Percentiles rank a stretch among this genome's conserved stretches.
Conservation (phyloP, 192 early-diverging fungal genomes). For the Mortierella alpina region DNA sequence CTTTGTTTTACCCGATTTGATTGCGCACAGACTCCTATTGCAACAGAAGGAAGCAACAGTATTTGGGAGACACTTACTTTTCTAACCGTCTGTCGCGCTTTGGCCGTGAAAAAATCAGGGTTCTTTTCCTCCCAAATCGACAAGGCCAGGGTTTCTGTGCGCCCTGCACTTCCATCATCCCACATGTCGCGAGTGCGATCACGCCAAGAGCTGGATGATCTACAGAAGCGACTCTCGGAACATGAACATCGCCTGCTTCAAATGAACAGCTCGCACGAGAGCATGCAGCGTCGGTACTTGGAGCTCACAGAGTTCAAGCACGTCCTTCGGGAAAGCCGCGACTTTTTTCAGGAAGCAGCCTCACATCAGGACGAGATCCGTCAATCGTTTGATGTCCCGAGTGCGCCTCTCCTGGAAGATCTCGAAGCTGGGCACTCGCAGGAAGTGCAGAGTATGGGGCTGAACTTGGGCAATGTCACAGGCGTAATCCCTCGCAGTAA, state of each 20-base stretch:
- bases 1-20: not conserved
- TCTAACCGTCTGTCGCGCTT: no score
- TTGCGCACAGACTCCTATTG: not conserved
- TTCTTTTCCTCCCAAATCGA: constrained; percentile 86
- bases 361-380: constrained; percentile 59
- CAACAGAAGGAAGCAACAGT: no score
- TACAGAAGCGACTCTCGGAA: constrained; percentile 82
- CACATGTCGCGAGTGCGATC: constrained; percentile 73
- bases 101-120: constrained; percentile 55
- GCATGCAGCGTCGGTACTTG: constrained; percentile 86
- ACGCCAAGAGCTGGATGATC: constrained; percentile 93
- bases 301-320: constrained; percentile 92
- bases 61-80: no score
- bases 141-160: constrained; percentile 76
- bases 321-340: constrained; percentile 87
- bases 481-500: constrained; percentile 91
- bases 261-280: constrained; percentile 90
- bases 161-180: constrained; percentile 57
- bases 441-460: constrained; percentile 46
- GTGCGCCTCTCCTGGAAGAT: constrained; percentile 73
- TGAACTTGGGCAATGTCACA: constrained; percentile 87
- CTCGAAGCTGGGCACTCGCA: constrained; percentile 54
- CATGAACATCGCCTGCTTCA: constrained; percentile 86
- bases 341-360: constrained; percentile 82
- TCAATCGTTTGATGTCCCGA: constrained; percentile 61